Percentiles rank a stretch among this genome's conserved stretches.
Evolutionary conservation across 306 rosid genomes (phyloP).

Genomic region (Citrullus colocynthis): DNA sequence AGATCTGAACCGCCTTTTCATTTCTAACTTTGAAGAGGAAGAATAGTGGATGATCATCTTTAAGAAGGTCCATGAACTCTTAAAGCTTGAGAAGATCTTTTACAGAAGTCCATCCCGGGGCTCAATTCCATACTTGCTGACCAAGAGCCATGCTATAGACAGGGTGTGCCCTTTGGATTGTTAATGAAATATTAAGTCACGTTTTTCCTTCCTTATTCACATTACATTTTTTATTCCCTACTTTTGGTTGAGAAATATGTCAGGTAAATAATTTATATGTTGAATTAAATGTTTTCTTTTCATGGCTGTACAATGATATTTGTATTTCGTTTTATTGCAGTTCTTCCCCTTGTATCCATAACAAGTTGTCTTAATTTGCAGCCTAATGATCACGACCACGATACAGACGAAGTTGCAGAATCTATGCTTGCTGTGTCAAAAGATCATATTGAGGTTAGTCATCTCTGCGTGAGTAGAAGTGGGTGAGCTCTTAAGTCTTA

Average conservation of each 20-base stretch:
- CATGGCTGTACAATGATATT: neutral
- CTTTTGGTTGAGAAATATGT: neutral
- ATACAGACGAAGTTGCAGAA: conserved; percentile 39
- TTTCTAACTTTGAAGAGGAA: neutral
- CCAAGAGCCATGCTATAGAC: neutral
- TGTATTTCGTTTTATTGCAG: neutral
- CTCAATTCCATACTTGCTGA: neutral
- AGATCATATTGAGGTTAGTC: conserved; percentile 85
- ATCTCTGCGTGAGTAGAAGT: neutral
- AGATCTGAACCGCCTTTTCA: neutral
- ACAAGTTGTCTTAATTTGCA: conserved; percentile 28
- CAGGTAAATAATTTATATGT: neutral
- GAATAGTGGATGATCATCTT: neutral
- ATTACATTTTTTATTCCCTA: neutral
- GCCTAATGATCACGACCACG: conserved; percentile 88
- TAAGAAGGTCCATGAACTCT: neutral
- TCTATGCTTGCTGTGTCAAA: conserved; percentile 56
- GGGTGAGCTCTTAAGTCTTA: neutral
- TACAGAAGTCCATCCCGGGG: neutral
- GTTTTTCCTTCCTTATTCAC: neutral
- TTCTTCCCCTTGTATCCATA: conserved; percentile 6
- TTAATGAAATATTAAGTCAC: neutral
- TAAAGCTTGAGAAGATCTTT: neutral
- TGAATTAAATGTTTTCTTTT: neutral
- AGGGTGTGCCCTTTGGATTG: neutral